Conservation (phyloP, 176 grass and related monocot genomes). For the Neostapfia colusana region DNA sequence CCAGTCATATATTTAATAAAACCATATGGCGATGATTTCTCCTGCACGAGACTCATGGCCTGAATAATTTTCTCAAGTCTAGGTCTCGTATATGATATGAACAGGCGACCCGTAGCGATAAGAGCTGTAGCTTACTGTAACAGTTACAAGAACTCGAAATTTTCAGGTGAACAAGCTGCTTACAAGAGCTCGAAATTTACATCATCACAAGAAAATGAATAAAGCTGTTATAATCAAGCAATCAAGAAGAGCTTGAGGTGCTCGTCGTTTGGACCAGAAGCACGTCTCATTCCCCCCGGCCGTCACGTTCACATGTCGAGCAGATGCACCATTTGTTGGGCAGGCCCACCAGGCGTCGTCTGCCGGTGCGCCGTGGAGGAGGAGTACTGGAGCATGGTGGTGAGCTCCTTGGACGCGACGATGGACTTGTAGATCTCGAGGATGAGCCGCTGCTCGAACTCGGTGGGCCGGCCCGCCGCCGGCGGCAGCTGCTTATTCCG, state of each 20-base stretch:
- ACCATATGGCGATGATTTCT: too few relatives aligned
- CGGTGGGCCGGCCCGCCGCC: neutral
- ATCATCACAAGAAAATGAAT: too few relatives aligned
- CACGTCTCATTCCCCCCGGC: neutral
- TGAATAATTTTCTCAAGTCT: neutral
- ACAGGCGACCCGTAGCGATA: neutral
- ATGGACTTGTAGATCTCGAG: slow-evolving; percentile 87
- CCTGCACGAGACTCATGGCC: too few relatives aligned
- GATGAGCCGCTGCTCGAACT: slow-evolving; percentile 62
- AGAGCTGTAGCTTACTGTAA: too few relatives aligned
- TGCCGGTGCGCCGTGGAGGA: slow-evolving; percentile 41
- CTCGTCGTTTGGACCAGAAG: neutral
- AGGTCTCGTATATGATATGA: neutral
- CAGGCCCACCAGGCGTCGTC: neutral
- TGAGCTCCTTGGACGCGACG: slow-evolving; percentile 65
- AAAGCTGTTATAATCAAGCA: neutral
- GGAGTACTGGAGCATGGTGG: slow-evolving; percentile 49
- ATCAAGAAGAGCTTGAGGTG: neutral
- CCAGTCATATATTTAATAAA: too few relatives aligned
- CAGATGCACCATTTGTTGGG: neutral
- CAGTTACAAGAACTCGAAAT: too few relatives aligned
- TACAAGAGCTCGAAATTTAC: neutral
- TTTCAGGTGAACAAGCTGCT: too few relatives aligned
- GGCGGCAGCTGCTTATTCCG: slow-evolving; percentile 16
- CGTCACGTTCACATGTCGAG: slow-evolving; percentile 16